Evolutionary conservation across 163 green algal species (phyloP).

Genomic region (Chlorella variabilis): DNA sequence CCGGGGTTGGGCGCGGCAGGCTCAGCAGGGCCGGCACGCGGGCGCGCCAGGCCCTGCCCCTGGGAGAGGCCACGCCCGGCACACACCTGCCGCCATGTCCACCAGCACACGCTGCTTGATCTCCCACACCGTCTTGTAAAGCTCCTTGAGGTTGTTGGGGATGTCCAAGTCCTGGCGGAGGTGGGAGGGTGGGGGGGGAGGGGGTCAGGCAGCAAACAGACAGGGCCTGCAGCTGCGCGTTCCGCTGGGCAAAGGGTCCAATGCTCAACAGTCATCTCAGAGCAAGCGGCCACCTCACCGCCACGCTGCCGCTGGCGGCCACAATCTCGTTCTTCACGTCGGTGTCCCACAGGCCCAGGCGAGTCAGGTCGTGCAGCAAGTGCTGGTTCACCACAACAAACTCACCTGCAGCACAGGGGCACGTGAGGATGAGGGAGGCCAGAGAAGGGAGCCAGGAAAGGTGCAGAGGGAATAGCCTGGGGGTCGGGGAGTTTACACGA

Average conservation of each 20-base stretch:
- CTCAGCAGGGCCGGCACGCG: too few relatives aligned
- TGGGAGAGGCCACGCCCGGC: too few relatives aligned
- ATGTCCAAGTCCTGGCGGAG: constrained; percentile 80
- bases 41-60: too few relatives aligned
- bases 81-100: constrained; percentile 90
- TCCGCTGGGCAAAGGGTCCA: too few relatives aligned
- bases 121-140: constrained; percentile 99
- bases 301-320: constrained; percentile 91
- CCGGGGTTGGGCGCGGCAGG: too few relatives aligned
- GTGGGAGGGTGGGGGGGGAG: neutral
- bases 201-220: too few relatives aligned
- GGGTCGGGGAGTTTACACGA: constrained; percentile 9
- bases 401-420: constrained; percentile 79
- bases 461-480: too few relatives aligned
- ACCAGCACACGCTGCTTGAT: constrained; percentile 97
- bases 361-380: constrained; percentile 95
- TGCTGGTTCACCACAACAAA: constrained; percentile 99
- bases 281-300: constrained; percentile 35
- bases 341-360: constrained; percentile 90
- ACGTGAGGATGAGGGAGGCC: too few relatives aligned
- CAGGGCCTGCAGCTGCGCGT: too few relatives aligned
- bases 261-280: neutral
- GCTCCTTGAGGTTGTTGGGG: constrained; percentile 87
- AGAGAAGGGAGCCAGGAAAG: neutral
- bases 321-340: constrained; percentile 98